Base-by-base conservation (phyloP, 352 stramenopile species). In the Blastocystis sp. region DNA sequence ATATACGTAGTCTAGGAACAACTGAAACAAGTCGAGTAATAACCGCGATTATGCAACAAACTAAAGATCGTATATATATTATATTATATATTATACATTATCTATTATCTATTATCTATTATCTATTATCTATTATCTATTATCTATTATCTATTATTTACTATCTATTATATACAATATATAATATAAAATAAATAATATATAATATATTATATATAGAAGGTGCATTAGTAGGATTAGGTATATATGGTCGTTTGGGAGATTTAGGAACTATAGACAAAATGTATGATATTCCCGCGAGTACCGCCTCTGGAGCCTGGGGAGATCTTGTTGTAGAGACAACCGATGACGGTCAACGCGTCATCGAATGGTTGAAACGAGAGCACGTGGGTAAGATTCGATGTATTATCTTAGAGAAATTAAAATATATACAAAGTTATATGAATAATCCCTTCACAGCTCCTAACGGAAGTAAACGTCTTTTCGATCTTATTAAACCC, bases 341-440 rank as follows among this genome's bases (percentile, higher is more conserved):
- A 0, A 93, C 84, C 0, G 83, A 78, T 5, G 90, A 85, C 0
- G 91, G 83, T 0, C 83, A 95, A 64, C 75, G 77, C 16, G 95
- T 87, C 68, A 78, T 99, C 5, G 77, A 91, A 34, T 96, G 86
- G 67, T 70, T 99, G 2, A 75, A 89, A 28, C 74, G 84, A 59
- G 72, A 95, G 65, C 89, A 92, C 54, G 73, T 95, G 10, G 91
- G 91, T 4, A 80, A 90, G 6, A 88, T 83, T 2, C 94, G 80
- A 11, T 98, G 96, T 64, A 75, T 95, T 45, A 92, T 95, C 55
- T 72, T 99, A n/a, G 86, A 97, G 59, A 89, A 96, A 57, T 78
- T 96, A 39, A 78, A 72, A 11, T 81, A 86, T 41, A 65, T 84
- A 0, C 7, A 6, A 6, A 13, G 9, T 3, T 16, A 19, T 28